These are phyloP conservation scores for Cladosporium sp. DNA, from an alignment of 2,329 filamentous ascomycete species.

Conservation along the genomic window DNA sequence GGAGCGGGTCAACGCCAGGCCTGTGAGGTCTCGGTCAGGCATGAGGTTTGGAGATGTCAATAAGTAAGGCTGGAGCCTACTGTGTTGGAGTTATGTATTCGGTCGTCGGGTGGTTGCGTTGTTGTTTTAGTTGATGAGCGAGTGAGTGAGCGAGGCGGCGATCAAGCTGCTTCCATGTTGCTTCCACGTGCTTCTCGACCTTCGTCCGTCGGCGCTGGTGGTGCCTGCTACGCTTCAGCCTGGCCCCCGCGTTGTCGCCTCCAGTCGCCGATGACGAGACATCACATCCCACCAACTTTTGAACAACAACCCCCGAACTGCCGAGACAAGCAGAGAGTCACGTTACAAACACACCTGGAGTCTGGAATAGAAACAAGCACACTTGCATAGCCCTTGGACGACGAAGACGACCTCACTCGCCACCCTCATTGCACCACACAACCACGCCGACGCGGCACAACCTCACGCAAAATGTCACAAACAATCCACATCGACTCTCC, in stretches of 20 bases:
- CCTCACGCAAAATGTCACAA: constrained; percentile 41
- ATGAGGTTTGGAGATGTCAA: background rate
- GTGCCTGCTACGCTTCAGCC: background rate
- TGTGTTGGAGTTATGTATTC: background rate
- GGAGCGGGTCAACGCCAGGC: constrained; percentile 35
- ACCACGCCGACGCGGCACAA: background rate
- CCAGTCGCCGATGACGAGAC: constrained; percentile 6
- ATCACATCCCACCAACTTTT: constrained; percentile 4
- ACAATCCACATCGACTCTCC: constrained; percentile 47
- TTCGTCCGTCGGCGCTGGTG: constrained; percentile 1
- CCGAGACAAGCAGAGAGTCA: background rate
- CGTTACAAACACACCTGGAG: background rate
- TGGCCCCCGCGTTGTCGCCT: constrained; percentile 6
- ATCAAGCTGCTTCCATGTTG: background rate
- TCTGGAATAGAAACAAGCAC: background rate
- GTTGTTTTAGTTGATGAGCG: background rate
- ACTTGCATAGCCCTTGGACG: background rate
- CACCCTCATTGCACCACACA: background rate
- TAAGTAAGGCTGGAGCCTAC: constrained; percentile 2
- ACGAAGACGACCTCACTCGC: background rate
- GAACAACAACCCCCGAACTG: background rate
- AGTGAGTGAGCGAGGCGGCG: background rate
- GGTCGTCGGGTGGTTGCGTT: background rate
- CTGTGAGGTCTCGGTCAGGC: constrained; percentile 26
- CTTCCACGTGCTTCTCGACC: constrained; percentile 13